Evolutionary conservation across 1,284 basidiomycete genomes (phyloP).

Genomic region (Sporisorium iseilematis-ciliati): DNA sequence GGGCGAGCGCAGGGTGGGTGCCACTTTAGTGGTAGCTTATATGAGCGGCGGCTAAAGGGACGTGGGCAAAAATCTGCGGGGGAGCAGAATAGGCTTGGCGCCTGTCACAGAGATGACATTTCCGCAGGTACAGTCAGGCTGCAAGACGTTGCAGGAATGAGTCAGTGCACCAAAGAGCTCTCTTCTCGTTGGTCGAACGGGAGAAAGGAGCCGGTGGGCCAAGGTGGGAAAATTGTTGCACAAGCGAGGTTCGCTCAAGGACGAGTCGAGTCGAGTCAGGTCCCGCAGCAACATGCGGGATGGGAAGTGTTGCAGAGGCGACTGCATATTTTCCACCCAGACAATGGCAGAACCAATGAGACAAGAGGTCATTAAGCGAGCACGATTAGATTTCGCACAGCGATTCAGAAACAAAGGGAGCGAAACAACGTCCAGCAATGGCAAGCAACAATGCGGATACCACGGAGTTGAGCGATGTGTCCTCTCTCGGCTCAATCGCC

Average conservation of each 20-base stretch:
- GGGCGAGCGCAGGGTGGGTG: background rate
- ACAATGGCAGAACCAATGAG: too few relatives aligned
- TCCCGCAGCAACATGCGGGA: background rate
- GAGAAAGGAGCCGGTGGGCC: background rate
- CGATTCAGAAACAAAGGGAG: too few relatives aligned
- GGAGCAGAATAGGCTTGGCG: background rate
- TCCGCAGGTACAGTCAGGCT: background rate
- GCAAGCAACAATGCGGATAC: too few relatives aligned
- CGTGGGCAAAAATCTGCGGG: background rate
- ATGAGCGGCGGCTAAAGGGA: background rate
- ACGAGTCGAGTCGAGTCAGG: slow-evolving; percentile 24
- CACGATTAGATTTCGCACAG: too few relatives aligned
- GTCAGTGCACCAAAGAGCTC: background rate
- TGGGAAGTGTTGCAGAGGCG: background rate
- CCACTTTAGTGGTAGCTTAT: background rate
- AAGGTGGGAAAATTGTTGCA: slow-evolving; percentile 2
- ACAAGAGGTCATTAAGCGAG: too few relatives aligned
- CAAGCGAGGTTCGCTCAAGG: slow-evolving; percentile 29
- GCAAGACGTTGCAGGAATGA: background rate
- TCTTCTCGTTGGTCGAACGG: background rate
- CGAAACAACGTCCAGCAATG: too few relatives aligned
- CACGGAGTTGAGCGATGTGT: too few relatives aligned
- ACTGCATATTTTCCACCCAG: background rate
- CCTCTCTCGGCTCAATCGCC: too few relatives aligned
- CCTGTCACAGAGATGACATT: background rate